phyloP scores from a whole-genome alignment of 768 basidiomycete genomes.

The Russula sp. region DNA sequence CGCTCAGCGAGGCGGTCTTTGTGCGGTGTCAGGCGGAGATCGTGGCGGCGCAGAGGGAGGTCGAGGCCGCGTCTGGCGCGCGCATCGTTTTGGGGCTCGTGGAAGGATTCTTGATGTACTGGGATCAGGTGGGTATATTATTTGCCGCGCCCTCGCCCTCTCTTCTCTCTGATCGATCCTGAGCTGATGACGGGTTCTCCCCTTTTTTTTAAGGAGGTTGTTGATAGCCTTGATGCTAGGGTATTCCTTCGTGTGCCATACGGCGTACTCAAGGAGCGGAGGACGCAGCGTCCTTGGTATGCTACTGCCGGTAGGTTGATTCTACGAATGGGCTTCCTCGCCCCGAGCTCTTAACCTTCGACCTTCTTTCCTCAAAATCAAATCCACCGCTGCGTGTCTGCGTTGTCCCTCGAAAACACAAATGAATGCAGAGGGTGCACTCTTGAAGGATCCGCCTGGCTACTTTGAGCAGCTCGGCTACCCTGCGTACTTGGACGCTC shows the following conservation, averaged over 20 bases:
- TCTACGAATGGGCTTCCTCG: neutral
- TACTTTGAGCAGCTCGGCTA: slow-evolving; percentile 95
- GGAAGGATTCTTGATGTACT: slow-evolving; percentile 92
- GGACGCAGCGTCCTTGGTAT: slow-evolving; percentile 79
- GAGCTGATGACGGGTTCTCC: neutral
- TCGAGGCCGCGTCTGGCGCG: slow-evolving; percentile 34
- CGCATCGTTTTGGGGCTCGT: slow-evolving; percentile 73
- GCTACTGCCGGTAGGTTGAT: slow-evolving; percentile 71
- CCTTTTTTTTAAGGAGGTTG: slow-evolving; percentile 45
- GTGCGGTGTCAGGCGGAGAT: slow-evolving; percentile 51
- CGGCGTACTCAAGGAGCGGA: slow-evolving; percentile 60
- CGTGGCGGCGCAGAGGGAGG: slow-evolving; percentile 36
- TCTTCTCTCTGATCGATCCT: too few species aligned
- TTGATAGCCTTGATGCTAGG: slow-evolving; percentile 65
- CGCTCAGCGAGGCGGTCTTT: slow-evolving; percentile 40
- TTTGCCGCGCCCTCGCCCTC: too few species aligned
- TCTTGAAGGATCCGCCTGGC: slow-evolving; percentile 85
- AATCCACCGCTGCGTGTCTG: slow-evolving; percentile 22
- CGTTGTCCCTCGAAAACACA: slow-evolving; percentile 50
- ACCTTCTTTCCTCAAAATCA: neutral
- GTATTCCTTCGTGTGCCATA: slow-evolving; percentile 84
- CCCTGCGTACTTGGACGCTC: slow-evolving; percentile 86
- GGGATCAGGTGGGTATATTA: slow-evolving; percentile 68
- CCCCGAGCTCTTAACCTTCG: neutral
- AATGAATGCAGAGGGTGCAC: slow-evolving; percentile 74